Conservation (phyloP, 1,284 basidiomycete species). For the Moesziomyces parantarcticus region DNA sequence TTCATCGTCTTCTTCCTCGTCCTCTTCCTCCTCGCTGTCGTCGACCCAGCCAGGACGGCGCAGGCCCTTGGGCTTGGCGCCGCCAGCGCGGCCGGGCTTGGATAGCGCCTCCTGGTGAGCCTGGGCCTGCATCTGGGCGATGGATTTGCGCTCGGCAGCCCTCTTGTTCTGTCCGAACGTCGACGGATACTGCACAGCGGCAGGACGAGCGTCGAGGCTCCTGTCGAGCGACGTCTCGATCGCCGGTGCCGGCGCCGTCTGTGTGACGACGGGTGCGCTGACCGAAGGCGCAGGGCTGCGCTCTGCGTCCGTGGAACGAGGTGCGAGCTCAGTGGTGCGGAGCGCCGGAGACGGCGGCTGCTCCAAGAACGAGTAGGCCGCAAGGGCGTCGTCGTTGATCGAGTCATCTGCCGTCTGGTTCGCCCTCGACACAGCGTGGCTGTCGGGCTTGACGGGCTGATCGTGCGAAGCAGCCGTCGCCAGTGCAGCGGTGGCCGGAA, state of each 20-base stretch:
- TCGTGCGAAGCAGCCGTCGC: slow-evolving; percentile 5
- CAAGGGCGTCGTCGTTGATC: slow-evolving; percentile 56
- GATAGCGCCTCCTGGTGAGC: slow-evolving; percentile 59
- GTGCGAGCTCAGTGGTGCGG: slow-evolving; percentile 14
- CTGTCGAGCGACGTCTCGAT: slow-evolving; percentile 13
- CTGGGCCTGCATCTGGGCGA: slow-evolving; percentile 57
- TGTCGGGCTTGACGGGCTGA: slow-evolving; percentile 10
- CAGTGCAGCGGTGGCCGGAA: not conserved
- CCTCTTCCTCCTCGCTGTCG: slow-evolving; percentile 55
- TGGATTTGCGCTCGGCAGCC: slow-evolving; percentile 56
- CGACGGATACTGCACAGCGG: slow-evolving; percentile 49
- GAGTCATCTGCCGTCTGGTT: slow-evolving; percentile 31
- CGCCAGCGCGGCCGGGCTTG: slow-evolving; percentile 48
- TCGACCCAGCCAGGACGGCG: slow-evolving; percentile 49
- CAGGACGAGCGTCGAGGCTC: slow-evolving; percentile 19
- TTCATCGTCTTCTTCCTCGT: slow-evolving; percentile 62
- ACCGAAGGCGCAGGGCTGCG: slow-evolving; percentile 12
- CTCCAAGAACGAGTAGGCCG: slow-evolving; percentile 61
- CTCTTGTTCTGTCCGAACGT: slow-evolving; percentile 61
- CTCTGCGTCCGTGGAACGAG: slow-evolving; percentile 9
- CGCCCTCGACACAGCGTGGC: not conserved
- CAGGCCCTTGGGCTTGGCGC: slow-evolving; percentile 41
- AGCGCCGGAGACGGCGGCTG: slow-evolving; percentile 56
- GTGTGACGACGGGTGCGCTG: not conserved
- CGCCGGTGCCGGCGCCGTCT: not conserved